Evolutionary conservation across 441 rosid genomes (phyloP).

Genomic region (Biscutella auriculata): DNA sequence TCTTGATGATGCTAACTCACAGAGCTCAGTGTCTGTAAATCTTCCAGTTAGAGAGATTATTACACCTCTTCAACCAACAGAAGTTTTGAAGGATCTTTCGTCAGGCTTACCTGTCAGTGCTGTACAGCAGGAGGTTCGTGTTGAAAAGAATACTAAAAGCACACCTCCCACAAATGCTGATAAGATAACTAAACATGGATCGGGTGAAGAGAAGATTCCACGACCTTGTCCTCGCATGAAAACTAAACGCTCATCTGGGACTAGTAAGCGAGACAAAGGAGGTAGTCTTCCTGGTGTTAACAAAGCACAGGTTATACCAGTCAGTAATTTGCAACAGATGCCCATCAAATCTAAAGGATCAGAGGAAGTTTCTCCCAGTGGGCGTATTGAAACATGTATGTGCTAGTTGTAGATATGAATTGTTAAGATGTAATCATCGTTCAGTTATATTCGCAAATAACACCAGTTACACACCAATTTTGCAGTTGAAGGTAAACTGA

Average conservation of each 20-base stretch:
- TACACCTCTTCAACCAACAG: conserved; percentile 27
- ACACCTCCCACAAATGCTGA: conserved; percentile 18
- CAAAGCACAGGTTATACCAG: conserved; percentile 39
- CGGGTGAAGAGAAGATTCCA: conserved; percentile 35
- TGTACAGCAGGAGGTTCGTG: conserved; percentile 30
- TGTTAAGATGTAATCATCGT: background rate
- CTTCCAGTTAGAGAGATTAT: conserved; percentile 22
- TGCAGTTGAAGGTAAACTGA: conserved; percentile 94
- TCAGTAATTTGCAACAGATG: conserved; percentile 38
- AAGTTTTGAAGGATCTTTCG: conserved; percentile 25
- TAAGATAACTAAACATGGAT: conserved; percentile 33
- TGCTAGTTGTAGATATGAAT: background rate
- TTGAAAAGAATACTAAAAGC: conserved; percentile 30
- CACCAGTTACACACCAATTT: background rate
- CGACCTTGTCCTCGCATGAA: conserved; percentile 51
- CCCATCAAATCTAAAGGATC: conserved; percentile 47
- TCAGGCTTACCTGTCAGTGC: conserved; percentile 17
- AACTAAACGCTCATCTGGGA: conserved; percentile 40
- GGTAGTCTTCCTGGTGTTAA: conserved; percentile 28
- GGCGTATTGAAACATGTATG: conserved; percentile 52
- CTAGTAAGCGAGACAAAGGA: conserved; percentile 49
- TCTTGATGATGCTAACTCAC: conserved; percentile 23
- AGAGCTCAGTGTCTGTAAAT: conserved; percentile 24
- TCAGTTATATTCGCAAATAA: background rate
- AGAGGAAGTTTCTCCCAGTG: conserved; percentile 43